A percentile compares a stretch with the other conserved stretches of the same genome.
Evolutionary conservation across 441 rosid genomes (phyloP).

Genomic region (Euphorbia neoarborescens): DNA sequence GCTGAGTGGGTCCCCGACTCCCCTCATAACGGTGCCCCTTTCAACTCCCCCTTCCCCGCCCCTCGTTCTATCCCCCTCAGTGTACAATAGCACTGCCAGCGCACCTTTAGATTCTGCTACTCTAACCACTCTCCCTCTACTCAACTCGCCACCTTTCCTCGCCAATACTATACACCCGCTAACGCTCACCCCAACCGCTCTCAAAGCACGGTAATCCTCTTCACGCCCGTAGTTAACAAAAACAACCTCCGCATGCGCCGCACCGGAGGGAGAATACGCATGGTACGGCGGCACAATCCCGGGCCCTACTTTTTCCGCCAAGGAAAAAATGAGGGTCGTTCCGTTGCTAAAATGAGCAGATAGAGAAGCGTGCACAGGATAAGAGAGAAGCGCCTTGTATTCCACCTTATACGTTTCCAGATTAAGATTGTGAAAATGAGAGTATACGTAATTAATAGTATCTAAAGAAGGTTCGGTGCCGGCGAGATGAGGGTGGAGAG

Average conservation of each 20-base stretch:
- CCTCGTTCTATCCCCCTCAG: slow-evolving; percentile 35
- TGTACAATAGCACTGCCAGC: slow-evolving; percentile 61
- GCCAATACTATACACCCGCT: slow-evolving; percentile 56
- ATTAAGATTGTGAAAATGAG: slow-evolving; percentile 49
- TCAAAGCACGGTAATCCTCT: slow-evolving; percentile 60
- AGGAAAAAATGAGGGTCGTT: slow-evolving; percentile 29
- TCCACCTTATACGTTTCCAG: slow-evolving; percentile 46
- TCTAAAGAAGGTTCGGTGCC: slow-evolving; percentile 55
- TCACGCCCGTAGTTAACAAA: slow-evolving; percentile 70
- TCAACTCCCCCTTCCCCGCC: slow-evolving; percentile 54
- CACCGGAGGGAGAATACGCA: slow-evolving; percentile 84
- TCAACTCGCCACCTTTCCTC: slow-evolving; percentile 51
- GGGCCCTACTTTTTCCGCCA: slow-evolving; percentile 29
- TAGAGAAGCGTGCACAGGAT: slow-evolving; percentile 50
- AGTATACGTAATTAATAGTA: slow-evolving; percentile 42
- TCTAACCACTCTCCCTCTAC: slow-evolving; percentile 58
- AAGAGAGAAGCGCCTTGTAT: slow-evolving; percentile 61
- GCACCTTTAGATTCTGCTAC: slow-evolving; percentile 68
- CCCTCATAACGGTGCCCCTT: slow-evolving; percentile 92
- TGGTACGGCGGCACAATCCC: slow-evolving; percentile 66
- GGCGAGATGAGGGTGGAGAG: slow-evolving; percentile 80
- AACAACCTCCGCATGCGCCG: slow-evolving; percentile 47
- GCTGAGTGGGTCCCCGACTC: slow-evolving; percentile 79
- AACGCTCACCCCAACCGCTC: slow-evolving; percentile 48
- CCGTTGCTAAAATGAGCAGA: slow-evolving; percentile 49